These are phyloP conservation scores for Elongisporangium undulatum DNA, from an alignment of 352 stramenopile species.

Conservation along the genomic window DNA sequence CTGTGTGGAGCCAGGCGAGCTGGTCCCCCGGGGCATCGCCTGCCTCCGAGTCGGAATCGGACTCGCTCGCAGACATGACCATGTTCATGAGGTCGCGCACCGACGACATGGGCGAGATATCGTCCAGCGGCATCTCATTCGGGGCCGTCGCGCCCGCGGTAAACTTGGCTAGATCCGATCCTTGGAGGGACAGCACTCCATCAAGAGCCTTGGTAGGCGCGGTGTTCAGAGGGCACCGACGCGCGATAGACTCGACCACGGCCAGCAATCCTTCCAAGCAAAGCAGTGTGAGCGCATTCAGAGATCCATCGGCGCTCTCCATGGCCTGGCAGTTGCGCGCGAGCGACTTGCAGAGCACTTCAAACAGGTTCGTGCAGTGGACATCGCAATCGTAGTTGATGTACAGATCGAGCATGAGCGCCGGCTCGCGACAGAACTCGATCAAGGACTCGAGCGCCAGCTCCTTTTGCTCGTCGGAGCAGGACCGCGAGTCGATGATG, in stretches of 20 bases:
- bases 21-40: constrained; percentile 45
- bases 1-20: constrained; percentile 77
- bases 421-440: constrained; percentile 97
- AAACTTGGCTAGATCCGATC: constrained; percentile 66
- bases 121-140: constrained; percentile 58
- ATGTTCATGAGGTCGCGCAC: constrained; percentile 82
- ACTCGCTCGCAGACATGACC: constrained; percentile 77
- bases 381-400: constrained; percentile 99
- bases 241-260: constrained; percentile 93
- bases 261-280: constrained; percentile 87
- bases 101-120: constrained; percentile 82
- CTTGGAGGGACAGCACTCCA: constrained; percentile 45
- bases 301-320: constrained; percentile 44
- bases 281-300: constrained; percentile 68
- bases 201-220: constrained; percentile 19
- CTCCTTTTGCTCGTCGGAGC: constrained; percentile 82
- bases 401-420: constrained; percentile 98
- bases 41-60: constrained; percentile 64
- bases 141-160: constrained; percentile 26
- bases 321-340: constrained; percentile 82
- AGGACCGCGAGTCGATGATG: constrained; percentile 87
- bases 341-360: constrained; percentile 94
- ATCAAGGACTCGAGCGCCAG: constrained; percentile 92
- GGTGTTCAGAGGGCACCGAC: constrained; percentile 66
- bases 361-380: constrained; percentile 98